Evolutionary conservation across 208 protist species (phyloP).

Genomic region (Zelonia costaricensis): DNA sequence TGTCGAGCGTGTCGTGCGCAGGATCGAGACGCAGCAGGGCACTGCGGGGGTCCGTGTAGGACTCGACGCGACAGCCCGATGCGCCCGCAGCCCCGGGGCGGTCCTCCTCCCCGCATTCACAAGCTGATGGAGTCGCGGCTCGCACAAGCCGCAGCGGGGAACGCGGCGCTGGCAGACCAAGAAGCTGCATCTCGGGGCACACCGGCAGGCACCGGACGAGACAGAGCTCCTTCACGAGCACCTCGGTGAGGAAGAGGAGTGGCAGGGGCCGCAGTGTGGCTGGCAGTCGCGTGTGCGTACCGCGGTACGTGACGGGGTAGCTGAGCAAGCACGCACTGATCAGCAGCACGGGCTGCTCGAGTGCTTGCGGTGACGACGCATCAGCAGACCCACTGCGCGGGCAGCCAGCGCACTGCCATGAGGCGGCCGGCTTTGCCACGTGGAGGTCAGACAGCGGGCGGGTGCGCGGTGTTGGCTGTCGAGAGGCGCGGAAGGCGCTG

Average conservation of each 20-base stretch:
- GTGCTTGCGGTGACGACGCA: no score
- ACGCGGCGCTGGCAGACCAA: constrained; percentile 60
- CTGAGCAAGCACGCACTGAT: constrained; percentile 75
- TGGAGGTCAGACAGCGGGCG: background rate
- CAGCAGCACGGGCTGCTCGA: constrained; percentile 40
- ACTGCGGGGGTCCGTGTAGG: background rate
- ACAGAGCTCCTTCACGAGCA: constrained; percentile 33
- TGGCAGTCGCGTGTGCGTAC: background rate
- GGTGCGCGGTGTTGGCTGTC: constrained; percentile 22
- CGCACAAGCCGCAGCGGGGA: constrained; percentile 46
- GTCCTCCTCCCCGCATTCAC: background rate
- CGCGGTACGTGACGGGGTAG: constrained; percentile 60
- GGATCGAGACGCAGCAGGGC: background rate
- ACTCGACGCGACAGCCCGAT: background rate
- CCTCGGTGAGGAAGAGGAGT: constrained; percentile 45
- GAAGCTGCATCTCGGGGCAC: constrained; percentile 80
- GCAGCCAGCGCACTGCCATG: no score
- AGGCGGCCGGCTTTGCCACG: no score
- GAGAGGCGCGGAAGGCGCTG: constrained; percentile 13
- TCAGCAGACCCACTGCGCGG: no score
- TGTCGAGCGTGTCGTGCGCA: background rate
- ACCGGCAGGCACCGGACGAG: constrained; percentile 50
- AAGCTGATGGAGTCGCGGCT: background rate
- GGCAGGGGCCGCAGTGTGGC: constrained; percentile 16
- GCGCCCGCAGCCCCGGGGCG: background rate